Evolutionary conservation across 2,329 filamentous ascomycete genomes (phyloP).

Genomic region (Arthrobotrys pseudoclavata): DNA sequence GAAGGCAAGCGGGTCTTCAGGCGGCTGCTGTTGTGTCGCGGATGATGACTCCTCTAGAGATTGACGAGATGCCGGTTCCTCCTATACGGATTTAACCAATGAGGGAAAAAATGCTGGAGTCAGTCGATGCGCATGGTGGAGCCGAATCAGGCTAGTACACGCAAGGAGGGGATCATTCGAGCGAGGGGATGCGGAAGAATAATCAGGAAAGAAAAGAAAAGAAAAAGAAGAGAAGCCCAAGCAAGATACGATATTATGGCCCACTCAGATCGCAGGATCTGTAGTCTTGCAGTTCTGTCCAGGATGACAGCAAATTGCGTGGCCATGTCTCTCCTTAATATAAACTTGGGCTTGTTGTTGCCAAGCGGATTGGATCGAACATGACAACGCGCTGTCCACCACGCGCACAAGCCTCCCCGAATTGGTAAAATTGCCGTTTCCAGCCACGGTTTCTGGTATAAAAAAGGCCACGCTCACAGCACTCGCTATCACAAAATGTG

Average conservation of each 20-base stretch:
- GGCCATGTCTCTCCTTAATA: conserved; percentile 54
- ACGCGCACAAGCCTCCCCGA: conserved; percentile 26
- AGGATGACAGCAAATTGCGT: conserved; percentile 48
- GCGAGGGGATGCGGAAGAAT: conserved; percentile 41
- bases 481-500: neutral
- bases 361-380: conserved; percentile 28
- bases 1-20: conserved; percentile 35
- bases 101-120: conserved; percentile 30
- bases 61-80: conserved; percentile 29
- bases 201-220: conserved; percentile 19
- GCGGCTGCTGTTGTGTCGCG: conserved; percentile 37
- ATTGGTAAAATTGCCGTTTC: conserved; percentile 39
- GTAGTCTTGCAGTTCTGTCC: conserved; percentile 16
- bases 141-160: conserved; percentile 53
- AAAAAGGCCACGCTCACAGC: conserved; percentile 1
- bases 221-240: conserved; percentile 9
- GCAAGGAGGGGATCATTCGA: conserved; percentile 31
- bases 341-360: conserved; percentile 27
- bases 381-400: conserved; percentile 43
- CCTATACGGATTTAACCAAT: conserved; percentile 48
- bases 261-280: conserved; percentile 16
- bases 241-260: conserved; percentile 9
- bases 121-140: conserved; percentile 34
- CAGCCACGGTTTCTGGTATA: conserved; percentile 39
- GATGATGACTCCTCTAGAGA: conserved; percentile 39